A percentile compares a stretch with the other conserved stretches of the same genome.
phyloP scores from a whole-genome alignment of 768 basidiomycete genomes.

The Pleurotus pulmonarius region DNA sequence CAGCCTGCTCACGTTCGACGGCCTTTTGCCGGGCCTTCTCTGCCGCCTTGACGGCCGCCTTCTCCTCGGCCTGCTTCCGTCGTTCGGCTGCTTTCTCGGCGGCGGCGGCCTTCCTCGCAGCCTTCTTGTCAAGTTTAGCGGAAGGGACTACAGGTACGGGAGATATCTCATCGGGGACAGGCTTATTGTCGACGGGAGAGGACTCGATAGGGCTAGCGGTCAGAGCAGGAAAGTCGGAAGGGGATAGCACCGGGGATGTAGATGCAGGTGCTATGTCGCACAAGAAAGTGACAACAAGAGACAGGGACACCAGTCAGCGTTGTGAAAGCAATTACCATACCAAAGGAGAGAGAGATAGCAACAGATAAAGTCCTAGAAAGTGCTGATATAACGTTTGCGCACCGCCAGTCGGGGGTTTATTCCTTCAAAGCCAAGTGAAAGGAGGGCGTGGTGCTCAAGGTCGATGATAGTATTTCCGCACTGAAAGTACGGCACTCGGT shows the following conservation, averaged over 20 bases:
- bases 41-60: constrained; percentile 46
- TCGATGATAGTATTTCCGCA: constrained; percentile 77
- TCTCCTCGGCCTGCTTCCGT: constrained; percentile 54
- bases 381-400: constrained; percentile 13
- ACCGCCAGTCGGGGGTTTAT: constrained; percentile 28
- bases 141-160: constrained; percentile 35
- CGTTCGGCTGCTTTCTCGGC: constrained; percentile 61
- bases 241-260: constrained; percentile 44
- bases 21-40: constrained; percentile 61
- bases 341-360: constrained; percentile 24
- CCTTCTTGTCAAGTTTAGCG: constrained; percentile 59
- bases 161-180: constrained; percentile 25
- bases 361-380: constrained; percentile 18
- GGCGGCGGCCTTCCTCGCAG: constrained; percentile 61
- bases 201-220: constrained; percentile 25
- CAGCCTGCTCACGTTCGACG: constrained; percentile 46
- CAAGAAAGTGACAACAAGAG: constrained; percentile 27
- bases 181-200: constrained; percentile 23
- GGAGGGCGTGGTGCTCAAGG: constrained; percentile 44
- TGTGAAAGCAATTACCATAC: constrained; percentile 46
- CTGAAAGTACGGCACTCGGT: constrained; percentile 90
- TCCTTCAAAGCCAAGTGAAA: constrained; percentile 32
- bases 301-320: constrained; percentile 43
- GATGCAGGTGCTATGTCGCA: constrained; percentile 37
- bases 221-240: constrained; percentile 76